Evolutionary conservation across 1,284 basidiomycete genomes (phyloP), one percentile per base, ranked within the genome.

Genomic region (Ceratobasidium sp.): DNA sequence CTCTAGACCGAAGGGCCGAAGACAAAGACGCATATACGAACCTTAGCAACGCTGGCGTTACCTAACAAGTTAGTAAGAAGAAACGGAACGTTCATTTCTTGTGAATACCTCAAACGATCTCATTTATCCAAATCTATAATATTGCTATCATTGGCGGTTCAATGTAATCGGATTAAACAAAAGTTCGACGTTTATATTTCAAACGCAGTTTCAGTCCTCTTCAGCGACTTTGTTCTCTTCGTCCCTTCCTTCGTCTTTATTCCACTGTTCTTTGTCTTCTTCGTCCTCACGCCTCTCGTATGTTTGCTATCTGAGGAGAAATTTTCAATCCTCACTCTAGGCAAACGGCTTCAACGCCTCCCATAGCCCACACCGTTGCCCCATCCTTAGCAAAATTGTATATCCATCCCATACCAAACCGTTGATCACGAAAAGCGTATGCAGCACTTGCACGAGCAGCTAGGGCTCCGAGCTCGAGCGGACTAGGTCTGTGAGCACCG

Each of bases 1-100:
- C 66, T 31, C 54, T 76, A 48, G 57, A 78, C 0, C 80, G 83
- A 74, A 83, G 73, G 53, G 82, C 80, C 8, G 75, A 78, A 9
- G 82, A 80, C 1, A 83, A 80, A 17, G 79, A 79, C 2, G 79
- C 79, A 50, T 88, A 85, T 77, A 88, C 87, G 0, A 62, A 85
- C 19, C 84, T 89, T 56, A 77, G 76, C 15, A 89, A 89, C 76
- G 67, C 80, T 27, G 87, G 85, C 60, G 83, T 86, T 15, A 59
- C 86, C 45, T 83, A 80, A 36, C 80, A 89, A 60, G 84, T 85
- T 7, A 77, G 77, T 84, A 83, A 74, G 41, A 67, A 67, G 48
- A 56, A 56, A 47, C 19, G 7, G 17, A 33, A 45, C 11, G 53
- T 67, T 24, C 45, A 4, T 15, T 27, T 22, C 41, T 27, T 8